Percentiles rank a stretch among this genome's conserved stretches.
These are phyloP conservation scores for Erysimum cheiri DNA, from an alignment of 441 rosid species.

Conservation along the genomic window DNA sequence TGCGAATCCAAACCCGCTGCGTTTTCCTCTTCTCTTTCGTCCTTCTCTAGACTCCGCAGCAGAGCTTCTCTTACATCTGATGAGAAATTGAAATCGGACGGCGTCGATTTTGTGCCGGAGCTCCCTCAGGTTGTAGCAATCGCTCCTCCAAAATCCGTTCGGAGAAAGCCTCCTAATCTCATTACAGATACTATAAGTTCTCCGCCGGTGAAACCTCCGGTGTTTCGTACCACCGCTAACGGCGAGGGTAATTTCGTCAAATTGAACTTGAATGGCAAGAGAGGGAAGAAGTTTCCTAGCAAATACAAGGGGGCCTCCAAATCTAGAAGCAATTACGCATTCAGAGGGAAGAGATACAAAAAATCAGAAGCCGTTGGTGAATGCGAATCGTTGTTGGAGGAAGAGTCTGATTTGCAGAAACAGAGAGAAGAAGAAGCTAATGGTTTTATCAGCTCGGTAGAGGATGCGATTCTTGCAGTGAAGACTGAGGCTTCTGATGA, in stretches of 20 bases:
- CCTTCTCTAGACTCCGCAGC: conserved; percentile 66
- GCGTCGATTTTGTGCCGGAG: conserved; percentile 11
- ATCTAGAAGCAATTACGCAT: conserved; percentile 43
- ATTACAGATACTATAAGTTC: conserved; percentile 57
- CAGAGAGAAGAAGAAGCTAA: conserved; percentile 40
- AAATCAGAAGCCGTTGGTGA: conserved; percentile 45
- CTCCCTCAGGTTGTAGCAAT: conserved; percentile 7
- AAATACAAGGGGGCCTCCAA: conserved; percentile 49
- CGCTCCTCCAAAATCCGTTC: conserved; percentile 36
- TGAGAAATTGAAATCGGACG: conserved; percentile 21
- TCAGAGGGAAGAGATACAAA: conserved; percentile 57
- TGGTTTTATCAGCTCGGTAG: conserved; percentile 46
- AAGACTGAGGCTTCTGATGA: conserved; percentile 62
- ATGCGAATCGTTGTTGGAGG: conserved; percentile 55
- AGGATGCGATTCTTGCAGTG: conserved; percentile 59
- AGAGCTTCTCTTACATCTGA: conserved; percentile 58
- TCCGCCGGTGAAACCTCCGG: conserved; percentile 57
- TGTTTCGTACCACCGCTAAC: conserved; percentile 45
- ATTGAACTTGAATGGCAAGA: conserved; percentile 62
- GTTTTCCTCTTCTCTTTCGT: conserved; percentile 61
- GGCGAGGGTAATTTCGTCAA: conserved; percentile 88
- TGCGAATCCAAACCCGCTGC: conserved; percentile 58
- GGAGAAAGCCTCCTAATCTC: conserved; percentile 64
- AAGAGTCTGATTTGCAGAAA: conserved; percentile 47
- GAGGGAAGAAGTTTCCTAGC: conserved; percentile 60